phyloP scores from a whole-genome alignment of 345 rosid genomes.

The Gossypium anomalum region DNA sequence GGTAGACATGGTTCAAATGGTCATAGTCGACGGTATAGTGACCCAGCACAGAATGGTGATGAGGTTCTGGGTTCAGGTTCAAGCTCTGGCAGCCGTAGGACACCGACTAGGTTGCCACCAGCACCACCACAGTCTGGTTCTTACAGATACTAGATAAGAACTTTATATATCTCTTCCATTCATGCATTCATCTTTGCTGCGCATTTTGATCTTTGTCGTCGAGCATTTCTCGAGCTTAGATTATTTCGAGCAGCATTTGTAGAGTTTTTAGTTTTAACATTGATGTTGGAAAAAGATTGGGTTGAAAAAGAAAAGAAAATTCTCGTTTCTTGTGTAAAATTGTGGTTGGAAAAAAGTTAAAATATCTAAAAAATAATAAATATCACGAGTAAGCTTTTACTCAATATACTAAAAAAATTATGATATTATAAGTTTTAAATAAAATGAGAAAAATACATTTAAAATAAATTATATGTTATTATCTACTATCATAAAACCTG shows the following conservation, averaged over 20 bases:
- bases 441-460: no score
- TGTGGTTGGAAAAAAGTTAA: no score
- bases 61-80: slow-evolving; percentile 33
- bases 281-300: neutral
- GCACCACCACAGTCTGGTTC: slow-evolving; percentile 73
- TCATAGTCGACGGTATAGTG: slow-evolving; percentile 67
- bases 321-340: no score
- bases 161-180: slow-evolving; percentile 4
- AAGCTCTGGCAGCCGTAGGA: slow-evolving; percentile 58
- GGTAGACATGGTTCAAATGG: slow-evolving; percentile 45
- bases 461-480: no score
- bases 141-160: slow-evolving; percentile 40
- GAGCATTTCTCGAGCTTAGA: slow-evolving; percentile 23
- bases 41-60: slow-evolving; percentile 76
- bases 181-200: slow-evolving; percentile 16
- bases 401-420: no score
- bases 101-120: slow-evolving; percentile 81
- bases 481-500: neutral
- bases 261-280: neutral
- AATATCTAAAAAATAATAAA: no score
- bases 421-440: no score
- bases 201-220: slow-evolving; percentile 14
- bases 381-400: no score
- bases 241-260: slow-evolving; percentile 3
- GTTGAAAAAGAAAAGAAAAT: no score